Evolutionary conservation across 495 filamentous ascomycete genomes (phyloP), one percentile per base, ranked within the genome.

Genomic region (Haplographium delicatum): DNA sequence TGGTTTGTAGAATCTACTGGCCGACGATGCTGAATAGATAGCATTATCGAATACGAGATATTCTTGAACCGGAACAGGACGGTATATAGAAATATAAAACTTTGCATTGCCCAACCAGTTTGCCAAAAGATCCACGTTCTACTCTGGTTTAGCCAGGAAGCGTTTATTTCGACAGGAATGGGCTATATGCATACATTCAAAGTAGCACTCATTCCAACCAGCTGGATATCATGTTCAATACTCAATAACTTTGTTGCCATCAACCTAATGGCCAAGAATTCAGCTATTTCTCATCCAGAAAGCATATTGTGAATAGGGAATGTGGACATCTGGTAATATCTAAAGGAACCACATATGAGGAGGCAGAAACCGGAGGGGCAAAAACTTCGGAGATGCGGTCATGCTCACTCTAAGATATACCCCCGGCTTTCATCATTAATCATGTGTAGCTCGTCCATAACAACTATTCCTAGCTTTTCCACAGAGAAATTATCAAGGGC

Each of bases 201-300:
- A 2, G 88, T 91, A 13, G 88, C 87, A 51, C 87, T 90, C 88
- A 91, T 91, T 50, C 83, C 87, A 44, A 91, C 71, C 20, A 93
- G 81, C 56, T 93, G 88, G 22, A 88, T 76, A 34, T 72, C 68
- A 50, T 85, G 76, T 33, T 79, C 83, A 9, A 91, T 68, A 44
- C 84, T 76, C 5, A 91, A 64, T 20, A 91, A 60, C 53, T 93
- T 93, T 3, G 87, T 86, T 4, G 83, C 79, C 68, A 91, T 79
- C n/a, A 91, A 65, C n/a, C n/a, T n/a, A n/a, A n/a, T n/a, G n/a
- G n/a, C n/a, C n/a, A n/a, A n/a, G n/a, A n/a, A n/a, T n/a, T n/a
- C n/a, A n/a, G n/a, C n/a, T n/a, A n/a, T n/a, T n/a, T n/a, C n/a
- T n/a, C n/a, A n/a, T n/a, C n/a, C n/a, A n/a, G n/a, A n/a, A n/a